Evolutionary conservation across 2,329 filamentous ascomycete genomes (phyloP), one percentile per base, ranked within the genome.

Genomic region (Neofusicoccum sp.): DNA sequence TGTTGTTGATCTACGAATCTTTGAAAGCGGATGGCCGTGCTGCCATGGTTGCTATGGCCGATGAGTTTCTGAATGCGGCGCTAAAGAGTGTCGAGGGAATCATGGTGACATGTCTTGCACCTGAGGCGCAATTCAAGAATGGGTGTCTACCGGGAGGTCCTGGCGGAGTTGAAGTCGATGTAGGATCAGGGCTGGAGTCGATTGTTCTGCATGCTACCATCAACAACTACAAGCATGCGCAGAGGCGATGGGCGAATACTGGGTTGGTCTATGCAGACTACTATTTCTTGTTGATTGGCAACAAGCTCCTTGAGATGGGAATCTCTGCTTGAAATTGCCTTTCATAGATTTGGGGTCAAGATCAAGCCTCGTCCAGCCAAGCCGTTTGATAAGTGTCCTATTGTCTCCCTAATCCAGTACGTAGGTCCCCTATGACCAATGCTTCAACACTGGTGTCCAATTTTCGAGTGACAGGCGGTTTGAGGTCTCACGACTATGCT

Each of bases 251-350:
- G 72, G 74, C 77, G 1, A 71, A 81, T 50, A 78, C 80, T 65
- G 78, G 78, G 0, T 61, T 81, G 6, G 78, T 81, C 0, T 81
- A 81, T 64, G 79, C 79, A 0, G 79, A 81, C 58, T 81, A 81
- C 66, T 81, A 76, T 63, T 76, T 80, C 31, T 65, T 81, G 9
- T 66, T 79, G 31, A 71, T 78, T 2, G 79, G 79, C 1, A 81
- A 81, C 60, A 71, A 74, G 36, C 64, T 82, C 29, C 63, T 81
- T 11, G 64, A 69, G 4, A 68, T 68, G 66, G 67, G 67, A 22
- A 22, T 22, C 22, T 22, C 22, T 22, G 22, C 22, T 22, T 22
- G 22, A 22, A 22, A 22, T 22, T 22, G 1, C 22, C 22, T 22
- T 22, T 22, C 22, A 22, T 22, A 22, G 22, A 22, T 22, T 22